These are phyloP conservation scores for Nigrospora osmanthi DNA, from an alignment of 2,329 filamentous ascomycete species.

Conservation along the genomic window DNA sequence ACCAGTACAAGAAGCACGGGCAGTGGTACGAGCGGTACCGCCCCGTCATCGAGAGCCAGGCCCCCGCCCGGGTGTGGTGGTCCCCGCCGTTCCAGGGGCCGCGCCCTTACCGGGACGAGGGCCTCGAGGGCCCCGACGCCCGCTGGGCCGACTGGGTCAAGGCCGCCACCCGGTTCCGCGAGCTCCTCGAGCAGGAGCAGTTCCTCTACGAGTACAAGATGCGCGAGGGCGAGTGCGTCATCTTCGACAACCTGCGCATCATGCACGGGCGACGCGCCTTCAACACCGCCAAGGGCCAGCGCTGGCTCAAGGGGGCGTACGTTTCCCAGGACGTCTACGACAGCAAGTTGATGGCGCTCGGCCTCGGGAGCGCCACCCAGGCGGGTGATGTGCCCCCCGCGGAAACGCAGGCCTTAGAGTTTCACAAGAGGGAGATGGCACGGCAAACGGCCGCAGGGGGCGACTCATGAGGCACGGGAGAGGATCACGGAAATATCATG, in stretches of 20 bases:
- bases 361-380: too few relatives aligned
- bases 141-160: constrained; percentile 30
- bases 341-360: neutral
- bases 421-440: too few relatives aligned
- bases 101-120: constrained; percentile 4
- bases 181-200: constrained; percentile 45
- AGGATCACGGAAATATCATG: too few relatives aligned
- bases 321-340: constrained; percentile 37
- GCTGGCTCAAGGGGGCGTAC: constrained; percentile 85
- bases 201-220: constrained; percentile 66
- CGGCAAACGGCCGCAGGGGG: too few relatives aligned
- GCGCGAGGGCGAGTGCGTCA: constrained; percentile 74
- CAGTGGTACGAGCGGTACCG: constrained; percentile 54
- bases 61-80: constrained; percentile 48
- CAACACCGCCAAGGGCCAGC: constrained; percentile 54
- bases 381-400: too few relatives aligned
- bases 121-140: too few relatives aligned
- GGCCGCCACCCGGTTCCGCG: constrained; percentile 48
- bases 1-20: constrained; percentile 53
- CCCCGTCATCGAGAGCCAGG: constrained; percentile 35
- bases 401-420: too few relatives aligned
- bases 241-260: constrained; percentile 88
- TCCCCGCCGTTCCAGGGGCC: constrained; percentile 69
- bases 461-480: too few relatives aligned
- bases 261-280: constrained; percentile 78